Conservation (phyloP, 305 asterid species). For the Rubia occidens region DNA sequence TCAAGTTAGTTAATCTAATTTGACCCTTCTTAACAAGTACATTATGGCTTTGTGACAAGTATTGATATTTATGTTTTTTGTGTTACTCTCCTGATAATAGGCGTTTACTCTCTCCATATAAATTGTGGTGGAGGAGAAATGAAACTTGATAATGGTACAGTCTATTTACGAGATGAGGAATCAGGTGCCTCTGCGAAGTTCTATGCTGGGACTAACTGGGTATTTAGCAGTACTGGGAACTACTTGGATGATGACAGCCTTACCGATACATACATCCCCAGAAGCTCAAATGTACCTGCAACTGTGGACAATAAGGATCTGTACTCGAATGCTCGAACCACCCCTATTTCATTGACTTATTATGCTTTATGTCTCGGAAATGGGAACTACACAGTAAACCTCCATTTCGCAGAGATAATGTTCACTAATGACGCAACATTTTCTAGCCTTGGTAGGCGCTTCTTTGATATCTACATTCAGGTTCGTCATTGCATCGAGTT, state of each 20-base stretch:
- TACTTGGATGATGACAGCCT: slow-evolving; percentile 17
- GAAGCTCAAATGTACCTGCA: slow-evolving; percentile 30
- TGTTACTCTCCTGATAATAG: slow-evolving; percentile 13
- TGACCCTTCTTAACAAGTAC: neutral
- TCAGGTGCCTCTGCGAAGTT: slow-evolving; percentile 21
- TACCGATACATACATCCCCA: slow-evolving; percentile 23
- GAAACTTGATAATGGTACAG: slow-evolving; percentile 9
- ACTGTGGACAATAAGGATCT: slow-evolving; percentile 31
- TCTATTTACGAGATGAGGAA: slow-evolving; percentile 21
- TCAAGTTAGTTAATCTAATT: slow-evolving; percentile 30
- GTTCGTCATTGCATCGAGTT: slow-evolving; percentile 12
- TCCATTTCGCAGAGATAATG: slow-evolving; percentile 73
- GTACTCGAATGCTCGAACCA: slow-evolving; percentile 48
- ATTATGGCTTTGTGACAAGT: no score
- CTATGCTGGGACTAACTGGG: slow-evolving; percentile 25
- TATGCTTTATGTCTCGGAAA: slow-evolving; percentile 52
- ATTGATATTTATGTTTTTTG: neutral
- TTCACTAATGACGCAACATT: slow-evolving; percentile 34
- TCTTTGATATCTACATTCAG: slow-evolving; percentile 47
- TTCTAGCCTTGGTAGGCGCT: slow-evolving; percentile 59
- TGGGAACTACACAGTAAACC: slow-evolving; percentile 60
- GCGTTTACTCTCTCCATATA: slow-evolving; percentile 21
- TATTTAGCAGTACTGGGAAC: slow-evolving; percentile 27
- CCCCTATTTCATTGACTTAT: slow-evolving; percentile 65
- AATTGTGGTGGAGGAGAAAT: slow-evolving; percentile 36